A percentile compares a stretch with the other conserved stretches of the same genome.
phyloP scores from a whole-genome alignment of 2,329 filamentous ascomycete genomes.

The Helicocarpus griseus region DNA sequence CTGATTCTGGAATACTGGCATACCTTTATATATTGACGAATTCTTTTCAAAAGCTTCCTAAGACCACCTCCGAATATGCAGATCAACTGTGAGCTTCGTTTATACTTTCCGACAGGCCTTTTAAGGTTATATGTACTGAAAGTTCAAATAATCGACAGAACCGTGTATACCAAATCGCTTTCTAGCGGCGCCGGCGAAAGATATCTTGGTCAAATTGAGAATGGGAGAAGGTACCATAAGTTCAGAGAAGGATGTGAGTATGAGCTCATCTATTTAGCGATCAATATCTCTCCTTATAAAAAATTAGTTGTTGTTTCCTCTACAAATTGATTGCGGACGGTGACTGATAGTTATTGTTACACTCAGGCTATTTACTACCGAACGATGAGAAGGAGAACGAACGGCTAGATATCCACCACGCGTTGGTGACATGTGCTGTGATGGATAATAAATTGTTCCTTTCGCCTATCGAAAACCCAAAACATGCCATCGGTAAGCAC shows the following conservation, averaged over 20 bases:
- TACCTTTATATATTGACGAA: not conserved
- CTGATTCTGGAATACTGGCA: not conserved
- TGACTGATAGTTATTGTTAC: not conserved
- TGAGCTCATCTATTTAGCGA: not conserved
- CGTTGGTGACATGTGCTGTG: slow-evolving; percentile 6
- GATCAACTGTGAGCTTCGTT: slow-evolving; percentile 1
- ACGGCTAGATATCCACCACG: slow-evolving; percentile 11
- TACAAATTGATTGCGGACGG: not conserved
- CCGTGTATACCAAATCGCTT: slow-evolving; percentile 1
- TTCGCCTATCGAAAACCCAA: slow-evolving; percentile 7
- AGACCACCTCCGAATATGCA: not conserved
- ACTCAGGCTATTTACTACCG: slow-evolving; percentile 10
- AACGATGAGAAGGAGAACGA: slow-evolving; percentile 11
- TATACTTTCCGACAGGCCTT: not conserved
- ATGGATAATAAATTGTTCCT: slow-evolving; percentile 8
- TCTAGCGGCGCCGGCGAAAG: slow-evolving; percentile 10
- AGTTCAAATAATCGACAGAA: not conserved
- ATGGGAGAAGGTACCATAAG: slow-evolving; percentile 17
- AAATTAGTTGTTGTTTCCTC: not conserved
- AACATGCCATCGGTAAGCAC: slow-evolving; percentile 7
- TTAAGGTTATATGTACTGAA: not conserved
- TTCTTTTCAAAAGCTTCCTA: not conserved
- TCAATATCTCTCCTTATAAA: not conserved
- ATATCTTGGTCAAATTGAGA: slow-evolving; percentile 19
- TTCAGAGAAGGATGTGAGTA: slow-evolving; percentile 11